phyloP scores from a whole-genome alignment of 495 filamentous ascomycete genomes.

The Recurvomyces mirabilis region DNA sequence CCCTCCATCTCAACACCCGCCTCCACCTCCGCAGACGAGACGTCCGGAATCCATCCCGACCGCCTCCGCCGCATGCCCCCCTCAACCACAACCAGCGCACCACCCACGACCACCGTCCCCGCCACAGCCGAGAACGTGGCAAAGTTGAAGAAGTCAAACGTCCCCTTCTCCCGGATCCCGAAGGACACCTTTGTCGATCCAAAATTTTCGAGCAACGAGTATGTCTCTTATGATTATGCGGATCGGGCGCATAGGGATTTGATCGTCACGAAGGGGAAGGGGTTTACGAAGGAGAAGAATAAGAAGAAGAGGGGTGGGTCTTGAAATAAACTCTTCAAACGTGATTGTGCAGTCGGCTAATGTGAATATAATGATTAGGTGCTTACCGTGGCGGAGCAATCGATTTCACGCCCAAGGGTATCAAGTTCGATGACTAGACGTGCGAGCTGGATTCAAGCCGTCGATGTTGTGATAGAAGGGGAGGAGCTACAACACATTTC shows the following conservation, averaged over 20 bases:
- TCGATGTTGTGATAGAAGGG: not conserved
- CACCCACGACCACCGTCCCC: not conserved
- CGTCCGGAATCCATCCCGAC: slow-evolving; percentile 7
- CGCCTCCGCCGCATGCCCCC: slow-evolving; percentile 14
- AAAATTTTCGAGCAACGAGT: slow-evolving; percentile 54
- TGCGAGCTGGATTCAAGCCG: not conserved
- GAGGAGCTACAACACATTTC: not conserved
- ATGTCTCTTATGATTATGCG: slow-evolving; percentile 75
- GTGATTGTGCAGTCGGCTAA: not conserved
- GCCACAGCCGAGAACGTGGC: slow-evolving; percentile 8
- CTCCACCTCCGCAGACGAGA: not conserved
- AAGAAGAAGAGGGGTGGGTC: slow-evolving; percentile 71
- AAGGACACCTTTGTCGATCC: slow-evolving; percentile 49
- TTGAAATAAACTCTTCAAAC: not conserved
- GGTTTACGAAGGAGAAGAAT: slow-evolving; percentile 99
- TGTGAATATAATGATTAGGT: slow-evolving; percentile 10
- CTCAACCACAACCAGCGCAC: not conserved
- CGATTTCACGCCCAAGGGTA: slow-evolving; percentile 43
- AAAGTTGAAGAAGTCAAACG: slow-evolving; percentile 41
- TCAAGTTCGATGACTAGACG: slow-evolving; percentile 28
- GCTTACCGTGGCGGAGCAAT: slow-evolving; percentile 77
- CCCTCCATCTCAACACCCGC: slow-evolving; percentile 3
- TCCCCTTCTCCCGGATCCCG: slow-evolving; percentile 54
- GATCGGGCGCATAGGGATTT: slow-evolving; percentile 77
- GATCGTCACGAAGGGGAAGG: slow-evolving; percentile 83